phyloP scores from a whole-genome alignment of 441 rosid genomes.

The Gossypium schwendimanii region DNA sequence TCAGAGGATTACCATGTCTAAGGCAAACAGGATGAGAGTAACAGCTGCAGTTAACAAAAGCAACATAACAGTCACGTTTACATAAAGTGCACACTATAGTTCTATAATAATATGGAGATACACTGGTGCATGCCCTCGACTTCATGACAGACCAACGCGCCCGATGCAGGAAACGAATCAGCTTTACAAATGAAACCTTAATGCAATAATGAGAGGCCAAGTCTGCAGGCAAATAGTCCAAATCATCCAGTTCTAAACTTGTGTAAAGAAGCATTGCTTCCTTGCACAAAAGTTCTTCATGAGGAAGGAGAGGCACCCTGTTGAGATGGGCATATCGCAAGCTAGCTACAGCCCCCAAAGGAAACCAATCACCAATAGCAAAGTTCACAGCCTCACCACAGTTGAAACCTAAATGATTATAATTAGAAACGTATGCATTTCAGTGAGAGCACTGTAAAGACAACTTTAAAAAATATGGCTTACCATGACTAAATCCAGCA shows the following conservation, averaged over 20 bases:
- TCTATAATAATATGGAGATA: constrained; percentile 43
- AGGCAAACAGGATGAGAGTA: constrained; percentile 71
- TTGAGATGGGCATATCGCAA: constrained; percentile 81
- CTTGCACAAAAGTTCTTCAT: constrained; percentile 89
- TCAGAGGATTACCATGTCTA: constrained; percentile 63
- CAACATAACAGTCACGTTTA: constrained; percentile 88
- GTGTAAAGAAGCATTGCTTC: constrained; percentile 78
- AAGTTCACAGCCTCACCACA: constrained; percentile 99
- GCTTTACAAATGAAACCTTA: constrained; percentile 69
- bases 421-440: constrained; percentile 3
- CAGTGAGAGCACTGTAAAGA: not conserved
- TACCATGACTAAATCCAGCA: constrained; percentile 99
- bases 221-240: constrained; percentile 48
- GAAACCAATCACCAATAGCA: constrained; percentile 95
- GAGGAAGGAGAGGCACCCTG: constrained; percentile 91
- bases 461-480: constrained; percentile 2
- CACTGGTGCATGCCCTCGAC: constrained; percentile 50
- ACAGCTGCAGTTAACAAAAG: constrained; percentile 73
- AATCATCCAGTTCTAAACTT: constrained; percentile 48
- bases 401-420: constrained; percentile 65
- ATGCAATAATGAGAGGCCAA: constrained; percentile 47
- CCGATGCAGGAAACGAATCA: constrained; percentile 75
- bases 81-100: constrained; percentile 82
- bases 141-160: constrained; percentile 80
- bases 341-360: constrained; percentile 86